Conservation (phyloP, 495 filamentous ascomycete genomes). For the Friedmanniomyces simplex region DNA sequence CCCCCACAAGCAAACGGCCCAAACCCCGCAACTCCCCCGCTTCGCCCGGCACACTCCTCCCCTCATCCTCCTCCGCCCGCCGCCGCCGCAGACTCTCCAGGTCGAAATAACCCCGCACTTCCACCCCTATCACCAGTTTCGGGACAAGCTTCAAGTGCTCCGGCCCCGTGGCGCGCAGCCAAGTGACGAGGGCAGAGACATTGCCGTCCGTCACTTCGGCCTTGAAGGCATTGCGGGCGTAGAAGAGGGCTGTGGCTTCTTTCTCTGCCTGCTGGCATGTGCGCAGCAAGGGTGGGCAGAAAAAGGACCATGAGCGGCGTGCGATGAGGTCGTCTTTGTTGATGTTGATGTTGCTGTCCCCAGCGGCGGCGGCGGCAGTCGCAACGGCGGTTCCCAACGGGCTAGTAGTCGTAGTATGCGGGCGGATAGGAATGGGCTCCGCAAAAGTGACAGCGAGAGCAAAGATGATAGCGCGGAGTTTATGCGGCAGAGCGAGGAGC, state of each 20-base stretch:
- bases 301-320: conserved; percentile 1
- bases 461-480: conserved; percentile 1
- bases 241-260: conserved; percentile 9
- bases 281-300: conserved; percentile 3
- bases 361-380: too few species aligned
- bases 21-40: not conserved
- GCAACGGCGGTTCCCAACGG: not conserved
- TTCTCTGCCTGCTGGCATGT: not conserved
- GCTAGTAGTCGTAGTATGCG: not conserved
- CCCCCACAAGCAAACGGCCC: not conserved
- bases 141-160: not conserved
- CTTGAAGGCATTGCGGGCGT: conserved; percentile 3
- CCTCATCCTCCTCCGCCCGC: not conserved
- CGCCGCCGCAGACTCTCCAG: not conserved
- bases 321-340: not conserved
- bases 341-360: not conserved
- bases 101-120: not conserved
- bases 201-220: not conserved
- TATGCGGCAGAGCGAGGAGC: not conserved
- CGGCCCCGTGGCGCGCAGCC: not conserved
- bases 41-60: too few species aligned
- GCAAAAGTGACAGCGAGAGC: not conserved
- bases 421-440: conserved; percentile 1
- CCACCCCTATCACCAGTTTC: not conserved
- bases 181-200: not conserved